A percentile compares a stretch with the other conserved stretches of the same genome.
Evolutionary conservation across 108 stramenopile genomes (phyloP).

Genomic region (Cyclotella choctawhatcheeana): DNA sequence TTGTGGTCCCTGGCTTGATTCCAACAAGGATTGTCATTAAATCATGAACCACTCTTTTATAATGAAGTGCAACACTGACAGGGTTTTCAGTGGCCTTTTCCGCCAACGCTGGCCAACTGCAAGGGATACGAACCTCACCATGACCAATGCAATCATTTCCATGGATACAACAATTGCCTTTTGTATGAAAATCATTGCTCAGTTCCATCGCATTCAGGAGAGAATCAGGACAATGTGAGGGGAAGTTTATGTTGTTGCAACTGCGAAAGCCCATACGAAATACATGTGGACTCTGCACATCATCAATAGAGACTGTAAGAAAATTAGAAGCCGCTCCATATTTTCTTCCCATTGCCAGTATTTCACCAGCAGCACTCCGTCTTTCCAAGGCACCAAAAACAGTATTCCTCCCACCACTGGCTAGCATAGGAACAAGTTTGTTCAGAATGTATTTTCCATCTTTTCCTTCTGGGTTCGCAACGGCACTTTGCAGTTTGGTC

Average conservation of each 20-base stretch:
- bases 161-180: neutral
- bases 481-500: constrained; percentile 9
- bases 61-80: neutral
- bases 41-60: neutral
- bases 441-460: constrained; percentile 13
- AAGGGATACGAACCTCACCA: constrained; percentile 4
- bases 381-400: neutral
- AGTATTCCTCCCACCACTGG: constrained; percentile 14
- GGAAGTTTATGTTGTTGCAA: neutral
- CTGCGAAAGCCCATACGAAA: neutral
- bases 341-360: neutral
- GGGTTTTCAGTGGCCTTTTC: neutral
- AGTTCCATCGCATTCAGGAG: neutral
- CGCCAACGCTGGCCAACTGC: neutral
- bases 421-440: constrained; percentile 10
- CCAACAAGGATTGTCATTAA: neutral
- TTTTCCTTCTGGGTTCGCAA: constrained; percentile 15
- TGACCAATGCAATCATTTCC: neutral
- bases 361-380: neutral
- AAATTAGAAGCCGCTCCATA: constrained; percentile 1
- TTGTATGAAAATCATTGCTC: neutral
- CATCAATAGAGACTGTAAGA: constrained; percentile 1
- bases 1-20: neutral
- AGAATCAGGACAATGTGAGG: neutral
- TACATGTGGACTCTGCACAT: constrained; percentile 1